Evolutionary conservation across 805 yeast species (phyloP).

Genomic region (Yarrowia keelungensis): DNA sequence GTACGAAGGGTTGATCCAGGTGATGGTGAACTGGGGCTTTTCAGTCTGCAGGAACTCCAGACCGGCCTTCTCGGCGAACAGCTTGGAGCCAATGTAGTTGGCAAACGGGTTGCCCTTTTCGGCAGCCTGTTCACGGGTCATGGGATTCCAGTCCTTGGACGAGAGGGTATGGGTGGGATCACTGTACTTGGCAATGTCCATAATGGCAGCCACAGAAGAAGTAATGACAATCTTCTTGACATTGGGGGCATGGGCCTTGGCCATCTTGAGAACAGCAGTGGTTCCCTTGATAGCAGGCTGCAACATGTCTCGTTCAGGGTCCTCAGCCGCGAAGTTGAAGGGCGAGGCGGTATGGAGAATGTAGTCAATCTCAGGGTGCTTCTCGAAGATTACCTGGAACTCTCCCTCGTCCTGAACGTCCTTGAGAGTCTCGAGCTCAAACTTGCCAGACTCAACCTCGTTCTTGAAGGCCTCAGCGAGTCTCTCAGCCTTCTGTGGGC

Average conservation of each 20-base stretch:
- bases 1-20: conserved; percentile 48
- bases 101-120: conserved; percentile 7
- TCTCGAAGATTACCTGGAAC: conserved; percentile 59
- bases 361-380: conserved; percentile 50
- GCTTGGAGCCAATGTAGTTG: conserved; percentile 55
- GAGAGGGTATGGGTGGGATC: conserved; percentile 44
- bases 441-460: conserved; percentile 43
- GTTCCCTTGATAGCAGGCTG: conserved; percentile 60
- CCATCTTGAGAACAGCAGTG: conserved; percentile 53
- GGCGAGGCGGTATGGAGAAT: conserved; percentile 56
- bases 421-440: conserved; percentile 47
- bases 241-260: conserved; percentile 47
- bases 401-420: conserved; percentile 49
- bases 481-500: conserved; percentile 53
- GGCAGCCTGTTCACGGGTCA: conserved; percentile 46
- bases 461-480: conserved; percentile 41
- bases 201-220: conserved; percentile 60
- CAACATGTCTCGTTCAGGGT: conserved; percentile 54
- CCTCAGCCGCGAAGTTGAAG: conserved; percentile 47
- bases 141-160: conserved; percentile 52
- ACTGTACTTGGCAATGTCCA: conserved; percentile 28
- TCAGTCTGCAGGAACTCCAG: conserved; percentile 57
- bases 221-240: conserved; percentile 57
- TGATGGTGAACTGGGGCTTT: conserved; percentile 44
- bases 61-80: conserved; percentile 62